phyloP scores from a whole-genome alignment of 768 basidiomycete species.

The Floccularia luteovirens region DNA sequence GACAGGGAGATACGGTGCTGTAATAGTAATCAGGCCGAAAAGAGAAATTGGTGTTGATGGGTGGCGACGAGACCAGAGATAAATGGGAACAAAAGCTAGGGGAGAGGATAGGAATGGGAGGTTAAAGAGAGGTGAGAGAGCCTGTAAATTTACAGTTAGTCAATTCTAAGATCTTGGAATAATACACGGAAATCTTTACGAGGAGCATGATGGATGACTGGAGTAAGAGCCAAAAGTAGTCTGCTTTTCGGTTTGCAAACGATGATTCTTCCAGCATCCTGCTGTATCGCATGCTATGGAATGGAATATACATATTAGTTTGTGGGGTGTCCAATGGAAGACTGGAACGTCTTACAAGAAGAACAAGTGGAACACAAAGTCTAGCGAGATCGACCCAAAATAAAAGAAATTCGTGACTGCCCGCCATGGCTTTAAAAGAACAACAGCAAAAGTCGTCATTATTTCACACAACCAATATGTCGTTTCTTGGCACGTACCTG shows the following conservation, averaged over 20 bases:
- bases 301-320: too few relatives aligned
- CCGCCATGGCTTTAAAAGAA: conserved; percentile 65
- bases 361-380: conserved; percentile 96
- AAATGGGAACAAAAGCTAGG: conserved; percentile 91
- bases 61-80: conserved; percentile 94
- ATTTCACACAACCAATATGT: neutral
- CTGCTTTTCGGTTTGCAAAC: conserved; percentile 84
- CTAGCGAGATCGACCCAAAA: conserved; percentile 88
- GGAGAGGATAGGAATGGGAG: conserved; percentile 91
- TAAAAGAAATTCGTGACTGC: conserved; percentile 90
- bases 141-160: conserved; percentile 26
- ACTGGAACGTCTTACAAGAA: conserved; percentile 72
- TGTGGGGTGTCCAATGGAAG: neutral
- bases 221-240: conserved; percentile 92
- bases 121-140: conserved; percentile 81
- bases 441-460: too few relatives aligned
- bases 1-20: conserved; percentile 90
- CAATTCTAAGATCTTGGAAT: conserved; percentile 3
- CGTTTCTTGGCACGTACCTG: conserved; percentile 45
- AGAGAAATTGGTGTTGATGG: conserved; percentile 94
- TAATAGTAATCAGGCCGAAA: conserved; percentile 91
- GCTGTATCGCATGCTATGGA: conserved; percentile 86
- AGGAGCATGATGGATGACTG: conserved; percentile 82
- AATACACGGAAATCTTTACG: conserved; percentile 33
- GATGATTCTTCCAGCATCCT: conserved; percentile 96